These are phyloP conservation scores for Moniliella sp. DNA, from an alignment of 1,284 basidiomycete genomes.

Conservation along the genomic window DNA sequence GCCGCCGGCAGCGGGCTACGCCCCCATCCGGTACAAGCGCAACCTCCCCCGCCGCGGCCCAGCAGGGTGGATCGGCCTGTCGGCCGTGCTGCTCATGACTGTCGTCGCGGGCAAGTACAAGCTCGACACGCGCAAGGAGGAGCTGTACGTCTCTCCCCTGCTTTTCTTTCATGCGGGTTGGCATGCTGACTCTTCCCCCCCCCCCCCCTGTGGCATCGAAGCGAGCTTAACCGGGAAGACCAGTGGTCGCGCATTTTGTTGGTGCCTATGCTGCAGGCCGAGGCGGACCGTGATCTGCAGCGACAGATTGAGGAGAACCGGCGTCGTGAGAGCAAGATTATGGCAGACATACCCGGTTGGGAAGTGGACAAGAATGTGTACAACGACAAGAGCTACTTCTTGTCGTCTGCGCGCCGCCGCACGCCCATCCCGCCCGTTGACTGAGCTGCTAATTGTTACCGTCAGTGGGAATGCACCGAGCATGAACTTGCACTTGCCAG, in stretches of 20 bases:
- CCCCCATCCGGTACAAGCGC: constrained; percentile 78
- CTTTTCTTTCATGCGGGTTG: too few species aligned
- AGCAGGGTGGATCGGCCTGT: constrained; percentile 67
- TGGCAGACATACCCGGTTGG: constrained; percentile 86
- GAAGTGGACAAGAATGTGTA: too few species aligned
- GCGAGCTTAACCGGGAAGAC: constrained; percentile 79
- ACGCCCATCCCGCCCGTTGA: too few species aligned
- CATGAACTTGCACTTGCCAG: too few species aligned
- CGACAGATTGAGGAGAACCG: constrained; percentile 58
- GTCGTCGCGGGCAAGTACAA: constrained; percentile 88
- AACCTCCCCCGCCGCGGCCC: constrained; percentile 82
- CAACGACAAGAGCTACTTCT: too few species aligned
- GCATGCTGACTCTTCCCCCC: too few species aligned
- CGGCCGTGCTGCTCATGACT: too few species aligned
- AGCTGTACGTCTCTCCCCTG: too few species aligned
- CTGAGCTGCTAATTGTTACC: too few species aligned
- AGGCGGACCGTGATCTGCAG: constrained; percentile 74
- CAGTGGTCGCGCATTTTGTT: constrained; percentile 89
- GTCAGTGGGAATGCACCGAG: too few species aligned
- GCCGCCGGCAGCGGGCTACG: constrained; percentile 81
- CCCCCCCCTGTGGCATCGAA: too few species aligned
- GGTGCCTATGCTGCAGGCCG: constrained; percentile 63
- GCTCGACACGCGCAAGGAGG: constrained; percentile 67
- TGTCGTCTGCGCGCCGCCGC: too few species aligned
- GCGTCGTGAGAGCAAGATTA: constrained; percentile 67